Base-by-base conservation (phyloP, 768 basidiomycete genomes). In the Russula ochroleuca region DNA sequence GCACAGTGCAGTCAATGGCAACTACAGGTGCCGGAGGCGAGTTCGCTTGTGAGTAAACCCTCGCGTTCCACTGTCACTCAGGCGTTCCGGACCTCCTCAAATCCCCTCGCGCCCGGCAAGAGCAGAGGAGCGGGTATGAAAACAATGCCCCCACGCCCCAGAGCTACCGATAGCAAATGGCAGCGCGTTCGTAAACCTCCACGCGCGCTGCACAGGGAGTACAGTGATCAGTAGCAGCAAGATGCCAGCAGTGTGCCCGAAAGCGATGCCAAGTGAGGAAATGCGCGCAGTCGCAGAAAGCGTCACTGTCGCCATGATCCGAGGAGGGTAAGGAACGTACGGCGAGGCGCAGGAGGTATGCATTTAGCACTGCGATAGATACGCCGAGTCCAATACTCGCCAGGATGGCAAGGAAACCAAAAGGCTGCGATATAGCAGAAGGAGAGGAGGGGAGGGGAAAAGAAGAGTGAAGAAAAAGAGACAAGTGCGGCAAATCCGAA, bases 371-470 rank as follows among this genome's bases (percentile, higher is more conserved):
- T n/a, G n/a, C n/a, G n/a, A n/a, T n/a, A n/a, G 88, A 89, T 0
- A 87, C 88, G 2, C 93, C 91, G 67, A 97, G 97, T 2, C 85
- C 84, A 15, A 93, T 86, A 70, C 95, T 96, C 11, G 94, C 89
- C 7, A 81, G 75, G 50, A 91, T 81, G 0, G 90, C 87, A 3
- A 97, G 78, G 0, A 87, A 70, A 0, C 90, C 86, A 0, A 82
- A 83, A 3, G 89, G 69, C 1, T 81, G 77, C 87, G 93, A 94
- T 5, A 79, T n/a, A n/a, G n/a, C n/a, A n/a, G n/a, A n/a, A n/a
- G n/a, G n/a, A n/a, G n/a, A n/a, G n/a, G n/a, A n/a, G n/a, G n/a
- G n/a, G n/a, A n/a, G n/a, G n/a, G n/a, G n/a, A n/a, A 75, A 97
- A 94, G 7, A 83, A 69, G 4, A 82, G 81, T 1, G 92, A 84